Base-by-base conservation (phyloP, 1,284 basidiomycete species). In the Apiotrichum laibachii region DNA sequence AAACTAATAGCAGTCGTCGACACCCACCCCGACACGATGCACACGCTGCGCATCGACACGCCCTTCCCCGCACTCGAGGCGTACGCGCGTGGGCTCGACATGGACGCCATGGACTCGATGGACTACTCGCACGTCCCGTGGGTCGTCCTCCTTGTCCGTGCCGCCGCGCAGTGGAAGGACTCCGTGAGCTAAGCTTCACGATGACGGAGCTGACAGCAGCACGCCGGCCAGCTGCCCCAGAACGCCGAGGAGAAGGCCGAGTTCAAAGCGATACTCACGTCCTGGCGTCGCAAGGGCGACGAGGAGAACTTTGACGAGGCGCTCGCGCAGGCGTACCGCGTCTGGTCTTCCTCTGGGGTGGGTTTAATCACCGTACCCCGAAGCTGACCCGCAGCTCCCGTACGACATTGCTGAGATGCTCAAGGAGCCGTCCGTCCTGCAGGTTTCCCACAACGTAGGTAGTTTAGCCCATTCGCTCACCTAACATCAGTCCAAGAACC, bases 251-350 rank as follows among this genome's bases (percentile, higher is more conserved):
- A 96, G 68, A 87, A 89, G 67, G 82, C 86, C 61, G 85, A 84
- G 21, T 95, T 98, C 80, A 91, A 92, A 72, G 80, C 84, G 53
- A 62, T 67, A 22, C 54, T 72, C 19, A 67, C 62, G 34, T 62
- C 57, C 37, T 69, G 64, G 55, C 62, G 64, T 34, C 74, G 82
- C 60, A 90, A 92, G 68, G 70, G 79, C 0, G 95, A 99, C 75
- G 90, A 95, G 69, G 95, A 99, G 79, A 98, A 98, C 79, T 92
- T 93, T 73, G 94, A 97, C 66, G 93, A 96, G 76, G 93, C 92
- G 1, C 84, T 88, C 65, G 82, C 86, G 2, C 87, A 93, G 75
- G 87, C 88, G 0, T 89, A 88, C 74, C 83, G 89, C 42, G 85
- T 84, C 55, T 90, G 86, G 83, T 82, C 84, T 0, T 80, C 83